A percentile compares a stretch with the other conserved stretches of the same genome.
Evolutionary conservation across 2,329 filamentous ascomycete genomes (phyloP).

Genomic region (Aureobasidium leucospermi): DNA sequence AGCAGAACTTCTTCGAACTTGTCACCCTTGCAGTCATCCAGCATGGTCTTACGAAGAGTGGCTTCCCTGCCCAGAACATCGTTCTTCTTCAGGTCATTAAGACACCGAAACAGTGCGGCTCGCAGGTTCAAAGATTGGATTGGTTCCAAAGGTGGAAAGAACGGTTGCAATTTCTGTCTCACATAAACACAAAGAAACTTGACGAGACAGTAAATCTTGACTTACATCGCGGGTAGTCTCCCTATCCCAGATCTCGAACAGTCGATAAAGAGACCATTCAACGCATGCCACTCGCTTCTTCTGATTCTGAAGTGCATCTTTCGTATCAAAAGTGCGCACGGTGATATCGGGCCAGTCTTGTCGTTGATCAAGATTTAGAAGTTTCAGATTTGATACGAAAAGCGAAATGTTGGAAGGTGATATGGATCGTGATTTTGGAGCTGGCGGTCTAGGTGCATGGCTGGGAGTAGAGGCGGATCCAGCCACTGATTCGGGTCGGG

Average conservation of each 20-base stretch:
- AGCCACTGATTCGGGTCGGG: conserved; percentile 13
- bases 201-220: neutral
- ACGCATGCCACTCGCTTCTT: conserved; percentile 75
- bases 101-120: conserved; percentile 68
- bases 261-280: conserved; percentile 85
- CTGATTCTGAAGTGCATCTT: conserved; percentile 62
- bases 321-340: conserved; percentile 59
- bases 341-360: conserved; percentile 77
- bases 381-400: conserved; percentile 75
- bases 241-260: conserved; percentile 78
- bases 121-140: conserved; percentile 87
- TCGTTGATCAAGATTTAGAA: conserved; percentile 69
- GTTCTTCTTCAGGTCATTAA: conserved; percentile 83
- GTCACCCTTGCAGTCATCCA: conserved; percentile 92
- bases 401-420: conserved; percentile 50
- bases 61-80: conserved; percentile 72
- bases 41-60: conserved; percentile 83
- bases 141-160: conserved; percentile 85
- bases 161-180: conserved; percentile 73
- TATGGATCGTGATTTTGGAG: neutral
- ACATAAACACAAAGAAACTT: neutral
- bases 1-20: conserved; percentile 81
- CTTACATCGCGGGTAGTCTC: conserved; percentile 65
- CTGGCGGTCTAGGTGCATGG: conserved; percentile 2
- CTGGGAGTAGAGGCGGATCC: conserved; percentile 6